Evolutionary conservation across 2,329 filamentous ascomycete species (phyloP).

Genomic region (Xylaria sp.): DNA sequence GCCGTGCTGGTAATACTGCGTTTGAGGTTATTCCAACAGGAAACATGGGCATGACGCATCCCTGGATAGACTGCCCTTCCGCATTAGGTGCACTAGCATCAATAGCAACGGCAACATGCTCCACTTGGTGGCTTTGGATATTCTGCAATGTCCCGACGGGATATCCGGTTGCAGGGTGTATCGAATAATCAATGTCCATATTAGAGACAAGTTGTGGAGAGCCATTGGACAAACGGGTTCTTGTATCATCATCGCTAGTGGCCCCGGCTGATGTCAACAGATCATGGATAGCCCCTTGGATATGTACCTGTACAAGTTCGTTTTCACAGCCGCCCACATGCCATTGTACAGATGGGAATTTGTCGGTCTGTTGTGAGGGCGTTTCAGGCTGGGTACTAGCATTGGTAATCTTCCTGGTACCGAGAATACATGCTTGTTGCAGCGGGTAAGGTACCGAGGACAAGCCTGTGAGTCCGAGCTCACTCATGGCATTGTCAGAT

Average conservation of each 20-base stretch:
- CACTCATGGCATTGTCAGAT: constrained; percentile 13
- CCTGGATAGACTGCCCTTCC: background rate
- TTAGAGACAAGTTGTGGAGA: background rate
- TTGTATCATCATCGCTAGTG: background rate
- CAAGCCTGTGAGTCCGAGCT: constrained; percentile 3
- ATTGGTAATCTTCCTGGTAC: background rate
- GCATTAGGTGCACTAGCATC: constrained; percentile 1
- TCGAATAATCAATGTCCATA: background rate
- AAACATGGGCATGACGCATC: background rate
- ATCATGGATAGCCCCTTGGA: background rate
- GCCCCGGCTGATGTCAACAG: background rate
- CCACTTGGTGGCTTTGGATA: background rate
- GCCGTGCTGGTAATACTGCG: background rate
- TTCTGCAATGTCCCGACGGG: background rate
- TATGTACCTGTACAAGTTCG: constrained; percentile 4
- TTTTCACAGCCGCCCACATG: background rate
- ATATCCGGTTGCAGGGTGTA: background rate
- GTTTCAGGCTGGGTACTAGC: constrained; percentile 13
- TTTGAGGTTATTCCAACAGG: background rate
- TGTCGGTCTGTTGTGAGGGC: constrained; percentile 8
- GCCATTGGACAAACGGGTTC: background rate
- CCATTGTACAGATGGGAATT: constrained; percentile 11
- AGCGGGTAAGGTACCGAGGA: constrained; percentile 7
- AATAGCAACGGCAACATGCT: background rate
- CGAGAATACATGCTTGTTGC: background rate